Evolutionary conservation across 164 flowering plant genomes (phyloP), one percentile per base, ranked within the genome.

Genomic region (Vitis cinerea): DNA sequence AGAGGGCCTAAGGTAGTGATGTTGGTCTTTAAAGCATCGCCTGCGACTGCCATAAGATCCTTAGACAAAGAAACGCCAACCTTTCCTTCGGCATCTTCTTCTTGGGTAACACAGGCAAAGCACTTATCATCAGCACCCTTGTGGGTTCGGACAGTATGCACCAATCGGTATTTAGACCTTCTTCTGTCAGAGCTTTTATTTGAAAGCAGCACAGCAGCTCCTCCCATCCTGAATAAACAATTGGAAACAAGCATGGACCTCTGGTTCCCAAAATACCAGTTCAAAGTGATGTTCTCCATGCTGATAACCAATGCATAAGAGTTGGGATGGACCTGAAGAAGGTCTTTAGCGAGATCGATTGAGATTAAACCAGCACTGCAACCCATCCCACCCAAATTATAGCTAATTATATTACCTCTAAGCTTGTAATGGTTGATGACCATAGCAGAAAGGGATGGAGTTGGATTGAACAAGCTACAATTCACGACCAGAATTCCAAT

Each of bases 361-460:
- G 84, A 75, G 66, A 81, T 75, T 61, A 81, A 67, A 37, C 84
- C 84, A 3, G 84, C 84, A 71, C 84, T 81, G 71, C 84, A 81
- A 50, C 84, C 84, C 84, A 81, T 81, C 23, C 84, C 84, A 56
- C 84, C 84, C 37, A 81, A 67, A 62, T 81, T 81, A 29, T 70
- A 74, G 71, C 79, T 78, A 37, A 50, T 59, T 49, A 81, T 81
- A 64, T 81, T 81, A 23, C 84, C 84, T 56, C 84, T 72, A 59
- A 81, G 82, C 77, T 78, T 78, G 75, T 81, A 81, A 61, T 78
- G 83, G 75, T 81, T 81, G 65, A 81, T 50, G 44, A 81, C 59
- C 84, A 81, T 81, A 37, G 84, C 84, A 54, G 84, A 81, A 10
- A 81, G 74, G 9, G 84, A 81, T 16, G 84, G 84, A 4, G 84